Conservation (phyloP, 495 filamentous ascomycete species). For the Aspergillus hancockii region DNA sequence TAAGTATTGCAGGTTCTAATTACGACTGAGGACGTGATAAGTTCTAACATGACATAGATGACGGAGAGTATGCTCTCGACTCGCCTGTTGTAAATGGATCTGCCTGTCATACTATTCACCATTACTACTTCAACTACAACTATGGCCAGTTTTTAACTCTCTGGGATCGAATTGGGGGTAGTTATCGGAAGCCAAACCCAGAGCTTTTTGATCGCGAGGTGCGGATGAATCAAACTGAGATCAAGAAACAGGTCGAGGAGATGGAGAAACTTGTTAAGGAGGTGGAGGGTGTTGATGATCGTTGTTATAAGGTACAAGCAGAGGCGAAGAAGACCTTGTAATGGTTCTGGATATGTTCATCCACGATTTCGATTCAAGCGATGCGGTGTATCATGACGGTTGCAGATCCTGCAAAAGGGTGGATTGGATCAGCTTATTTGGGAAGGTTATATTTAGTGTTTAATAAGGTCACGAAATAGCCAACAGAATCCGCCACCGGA, state of each 20-base stretch:
- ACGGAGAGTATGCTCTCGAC: constrained; percentile 86
- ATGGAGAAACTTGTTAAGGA: constrained; percentile 75
- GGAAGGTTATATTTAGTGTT: neutral
- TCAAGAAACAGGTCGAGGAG: constrained; percentile 69
- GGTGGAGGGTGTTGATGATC: constrained; percentile 79
- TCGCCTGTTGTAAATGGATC: constrained; percentile 85
- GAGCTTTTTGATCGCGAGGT: constrained; percentile 75
- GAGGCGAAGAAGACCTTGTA: constrained; percentile 8
- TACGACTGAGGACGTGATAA: neutral
- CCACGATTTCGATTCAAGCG: too few species aligned
- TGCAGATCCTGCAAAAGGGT: neutral
- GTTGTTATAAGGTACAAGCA: constrained; percentile 24
- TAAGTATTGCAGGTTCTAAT: constrained; percentile 19
- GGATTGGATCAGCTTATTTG: neutral
- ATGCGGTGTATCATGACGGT: neutral
- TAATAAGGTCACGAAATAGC: neutral
- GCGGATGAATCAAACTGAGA: constrained; percentile 74
- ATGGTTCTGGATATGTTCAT: neutral
- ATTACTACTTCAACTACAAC: constrained; percentile 96
- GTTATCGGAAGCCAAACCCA: constrained; percentile 78
- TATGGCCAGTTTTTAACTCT: constrained; percentile 94
- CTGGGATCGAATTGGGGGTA: constrained; percentile 87
- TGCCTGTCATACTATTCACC: constrained; percentile 93
- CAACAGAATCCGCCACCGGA: neutral
- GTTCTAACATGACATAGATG: constrained; percentile 47